These are phyloP conservation scores for Ophiosphaerella korrae DNA, from an alignment of 2,329 filamentous ascomycete genomes.

Conservation along the genomic window DNA sequence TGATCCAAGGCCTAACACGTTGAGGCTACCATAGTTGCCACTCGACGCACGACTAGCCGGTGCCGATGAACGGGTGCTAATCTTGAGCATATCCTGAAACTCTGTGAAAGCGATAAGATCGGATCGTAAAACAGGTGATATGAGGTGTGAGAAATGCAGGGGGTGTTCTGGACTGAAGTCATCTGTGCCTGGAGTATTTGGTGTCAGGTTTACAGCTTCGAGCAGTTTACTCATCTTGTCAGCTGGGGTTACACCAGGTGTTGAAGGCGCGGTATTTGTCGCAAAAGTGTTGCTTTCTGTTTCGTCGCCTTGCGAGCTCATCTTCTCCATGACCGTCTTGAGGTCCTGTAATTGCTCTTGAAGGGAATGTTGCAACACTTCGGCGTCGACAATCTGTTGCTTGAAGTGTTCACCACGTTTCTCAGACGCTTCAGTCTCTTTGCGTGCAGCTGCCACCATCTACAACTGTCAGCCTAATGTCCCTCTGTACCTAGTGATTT, in stretches of 20 bases:
- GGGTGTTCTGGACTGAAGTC: constrained; percentile 67
- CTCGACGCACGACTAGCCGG: constrained; percentile 72
- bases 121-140: constrained; percentile 81
- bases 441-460: constrained; percentile 92
- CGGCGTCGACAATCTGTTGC: constrained; percentile 83
- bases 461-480: constrained; percentile 38
- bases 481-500: neutral
- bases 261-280: constrained; percentile 72
- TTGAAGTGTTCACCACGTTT: constrained; percentile 88
- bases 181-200: constrained; percentile 54
- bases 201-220: constrained; percentile 63
- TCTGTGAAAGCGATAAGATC: constrained; percentile 84
- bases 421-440: constrained; percentile 78
- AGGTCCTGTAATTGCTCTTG: constrained; percentile 92
- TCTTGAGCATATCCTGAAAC: constrained; percentile 76
- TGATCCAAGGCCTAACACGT: constrained; percentile 61
- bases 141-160: constrained; percentile 78
- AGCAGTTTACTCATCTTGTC: constrained; percentile 65
- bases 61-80: constrained; percentile 62
- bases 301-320: constrained; percentile 76
- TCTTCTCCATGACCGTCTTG: constrained; percentile 89
- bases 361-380: constrained; percentile 82
- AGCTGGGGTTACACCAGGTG: constrained; percentile 67
- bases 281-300: constrained; percentile 69
- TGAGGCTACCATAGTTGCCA: constrained; percentile 70